Base-by-base conservation (phyloP, 441 rosid species). In the Pelargonium fulgidum region DNA sequence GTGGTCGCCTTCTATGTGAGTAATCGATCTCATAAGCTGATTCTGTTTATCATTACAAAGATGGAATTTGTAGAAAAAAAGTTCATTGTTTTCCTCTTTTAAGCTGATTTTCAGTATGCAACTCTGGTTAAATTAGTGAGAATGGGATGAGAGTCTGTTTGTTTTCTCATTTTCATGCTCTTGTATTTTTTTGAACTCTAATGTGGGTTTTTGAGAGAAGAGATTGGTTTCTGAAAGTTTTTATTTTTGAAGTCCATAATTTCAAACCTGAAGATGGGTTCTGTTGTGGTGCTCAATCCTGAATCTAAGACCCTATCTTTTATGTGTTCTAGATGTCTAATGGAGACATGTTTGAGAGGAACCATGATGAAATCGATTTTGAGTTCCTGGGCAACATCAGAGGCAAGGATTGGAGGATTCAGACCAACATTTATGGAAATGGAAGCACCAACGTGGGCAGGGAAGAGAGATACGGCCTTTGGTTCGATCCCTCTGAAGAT, bases 1-100 rank as follows among this genome's bases (percentile, higher is more conserved):
- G 98, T 94, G 78, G 94, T 94, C 73, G 99, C 99, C 8, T 94
- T 94, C 74, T 94, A 94, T 79, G 99, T 94, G 76, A 89, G 98
- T 79, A 20, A 16, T 69, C 54, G 5, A 1, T 2, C 33, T 56
- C 3, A 63, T 11, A 7, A 2, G 13, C 69, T 39, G 17, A 9
- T 3, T 65, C 5, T 65, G 65, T 20, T 33, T 9, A 4, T 2
- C 6, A 13, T 7, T 9, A 63, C 62, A 42, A 62, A 62, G 72
- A 59, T 68, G 41, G 50, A 0, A 47, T 59, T 36, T 68, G 42
- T 56, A 19, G 29, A 58, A 24, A 6, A 22, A 36, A 36, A 36
- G 42, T 4, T 36, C 8, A 36, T 6, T 36, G 42, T 7, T 36
- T 36, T 36, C 7, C 42, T 9, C 42, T 36, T 36, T 36, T 36